A percentile compares a stretch with the other conserved stretches of the same genome.
These are phyloP conservation scores for Iberis pinnata DNA, from an alignment of 345 rosid species.

Conservation along the genomic window DNA sequence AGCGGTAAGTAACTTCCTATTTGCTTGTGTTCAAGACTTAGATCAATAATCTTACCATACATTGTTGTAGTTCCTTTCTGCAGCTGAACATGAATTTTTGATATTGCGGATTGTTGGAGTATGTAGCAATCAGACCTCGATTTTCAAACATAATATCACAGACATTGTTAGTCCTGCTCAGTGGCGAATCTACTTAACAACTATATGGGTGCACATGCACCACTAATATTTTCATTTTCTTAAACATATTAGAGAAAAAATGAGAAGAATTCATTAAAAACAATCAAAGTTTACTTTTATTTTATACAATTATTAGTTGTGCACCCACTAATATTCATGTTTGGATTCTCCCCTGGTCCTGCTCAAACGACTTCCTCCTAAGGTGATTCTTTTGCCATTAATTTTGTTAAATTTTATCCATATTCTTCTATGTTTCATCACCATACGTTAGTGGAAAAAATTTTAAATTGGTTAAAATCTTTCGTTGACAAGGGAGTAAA, in stretches of 20 bases:
- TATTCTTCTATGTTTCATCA: not conserved
- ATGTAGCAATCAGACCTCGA: slow-evolving; percentile 92
- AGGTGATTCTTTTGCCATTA: slow-evolving; percentile 36
- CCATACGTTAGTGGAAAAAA: not conserved
- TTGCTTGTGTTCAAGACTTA: not conserved
- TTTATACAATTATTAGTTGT: no score
- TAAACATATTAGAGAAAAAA: no score
- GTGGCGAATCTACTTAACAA: no score
- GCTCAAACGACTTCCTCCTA: slow-evolving; percentile 90
- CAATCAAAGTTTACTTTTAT: no score
- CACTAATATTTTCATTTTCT: no score
- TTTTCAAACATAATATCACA: slow-evolving; percentile 87
- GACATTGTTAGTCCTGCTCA: no score
- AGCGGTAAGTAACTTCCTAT: slow-evolving; percentile 47
- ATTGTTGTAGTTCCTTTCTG: slow-evolving; percentile 3
- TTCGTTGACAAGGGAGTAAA: slow-evolving; percentile 64
- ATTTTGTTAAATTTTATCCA: not conserved
- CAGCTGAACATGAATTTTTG: slow-evolving; percentile 1
- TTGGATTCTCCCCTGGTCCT: no score
- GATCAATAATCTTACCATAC: not conserved
- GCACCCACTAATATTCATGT: no score
- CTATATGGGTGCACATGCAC: no score
- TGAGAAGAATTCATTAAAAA: no score
- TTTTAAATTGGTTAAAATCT: slow-evolving; percentile 5
- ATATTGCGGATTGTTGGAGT: slow-evolving; percentile 76